A percentile compares a stretch with the other conserved stretches of the same genome.
phyloP scores from a whole-genome alignment of 2,329 filamentous ascomycete genomes.

The Pseudomassariella vexata region DNA sequence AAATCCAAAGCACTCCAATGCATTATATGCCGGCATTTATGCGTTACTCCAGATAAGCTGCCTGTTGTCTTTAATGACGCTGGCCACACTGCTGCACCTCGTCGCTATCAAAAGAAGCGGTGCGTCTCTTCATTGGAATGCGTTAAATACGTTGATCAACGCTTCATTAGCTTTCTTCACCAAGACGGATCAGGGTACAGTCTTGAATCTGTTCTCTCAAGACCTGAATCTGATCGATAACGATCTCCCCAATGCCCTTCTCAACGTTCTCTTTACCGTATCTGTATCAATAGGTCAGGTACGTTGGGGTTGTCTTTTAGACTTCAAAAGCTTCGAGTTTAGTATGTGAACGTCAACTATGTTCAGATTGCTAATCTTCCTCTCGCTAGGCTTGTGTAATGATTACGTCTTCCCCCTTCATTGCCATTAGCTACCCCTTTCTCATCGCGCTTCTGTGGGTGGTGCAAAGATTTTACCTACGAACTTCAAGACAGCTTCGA shows the following conservation, averaged over 20 bases:
- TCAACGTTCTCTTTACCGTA: constrained; percentile 10
- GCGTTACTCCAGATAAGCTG: constrained; percentile 11
- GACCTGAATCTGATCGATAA: constrained; percentile 32
- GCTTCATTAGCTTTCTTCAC: constrained; percentile 29
- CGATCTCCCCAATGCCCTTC: constrained; percentile 23
- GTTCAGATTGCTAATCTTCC: constrained; percentile 2
- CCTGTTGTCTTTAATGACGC: constrained; percentile 11
- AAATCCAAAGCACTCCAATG: constrained; percentile 12
- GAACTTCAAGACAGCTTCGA: constrained; percentile 44
- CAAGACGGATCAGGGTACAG: constrained; percentile 25
- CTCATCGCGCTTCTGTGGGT: constrained; percentile 32
- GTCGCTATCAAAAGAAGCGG: constrained; percentile 12
- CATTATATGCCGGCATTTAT: constrained; percentile 19
- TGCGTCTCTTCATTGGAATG: constrained; percentile 13
- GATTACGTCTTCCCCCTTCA: constrained; percentile 29
- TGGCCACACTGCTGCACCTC: constrained; percentile 11
- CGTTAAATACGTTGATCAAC: constrained; percentile 29
- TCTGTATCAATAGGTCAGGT: constrained; percentile 29
- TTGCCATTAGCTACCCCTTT: constrained; percentile 36
- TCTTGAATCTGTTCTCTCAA: constrained; percentile 32
- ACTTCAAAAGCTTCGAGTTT: too few species aligned
- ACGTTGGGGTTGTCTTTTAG: too few species aligned
- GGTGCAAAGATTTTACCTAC: constrained; percentile 44
- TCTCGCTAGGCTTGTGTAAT: constrained; percentile 37
- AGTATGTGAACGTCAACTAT: too few species aligned